These are phyloP conservation scores for Raddia distichophylla DNA, from an alignment of 176 grass and related monocot genomes.

Conservation along the genomic window DNA sequence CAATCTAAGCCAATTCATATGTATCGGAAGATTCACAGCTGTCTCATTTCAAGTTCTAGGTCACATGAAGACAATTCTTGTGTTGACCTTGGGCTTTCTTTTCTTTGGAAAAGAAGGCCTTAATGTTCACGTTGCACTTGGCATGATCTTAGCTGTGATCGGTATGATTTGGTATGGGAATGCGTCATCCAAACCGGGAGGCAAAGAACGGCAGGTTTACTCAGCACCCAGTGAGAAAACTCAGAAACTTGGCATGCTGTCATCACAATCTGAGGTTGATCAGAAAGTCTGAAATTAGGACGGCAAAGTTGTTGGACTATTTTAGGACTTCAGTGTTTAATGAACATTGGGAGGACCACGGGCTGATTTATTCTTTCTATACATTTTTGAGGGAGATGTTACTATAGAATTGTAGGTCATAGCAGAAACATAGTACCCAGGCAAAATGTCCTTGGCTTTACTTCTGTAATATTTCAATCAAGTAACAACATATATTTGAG, in stretches of 20 bases:
- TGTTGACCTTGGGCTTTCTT: constrained; percentile 48
- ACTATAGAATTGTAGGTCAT: neutral
- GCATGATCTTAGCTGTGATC: constrained; percentile 46
- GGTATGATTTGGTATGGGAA: constrained; percentile 57
- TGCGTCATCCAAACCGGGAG: constrained; percentile 49
- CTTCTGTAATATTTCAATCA: neutral
- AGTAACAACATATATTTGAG: neutral
- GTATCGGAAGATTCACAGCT: constrained; percentile 50
- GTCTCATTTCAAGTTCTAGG: constrained; percentile 44
- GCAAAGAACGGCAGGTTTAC: constrained; percentile 43
- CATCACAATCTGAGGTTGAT: constrained; percentile 27
- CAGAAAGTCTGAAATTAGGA: constrained; percentile 23
- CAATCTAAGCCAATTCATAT: constrained; percentile 57
- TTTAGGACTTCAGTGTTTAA: neutral
- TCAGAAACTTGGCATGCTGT: constrained; percentile 22
- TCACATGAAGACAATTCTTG: constrained; percentile 59
- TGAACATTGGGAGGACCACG: neutral
- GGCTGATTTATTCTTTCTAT: constrained; percentile 16
- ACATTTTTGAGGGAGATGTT: neutral
- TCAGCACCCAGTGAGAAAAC: constrained; percentile 17
- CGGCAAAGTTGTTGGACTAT: neutral
- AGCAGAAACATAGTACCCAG: neutral
- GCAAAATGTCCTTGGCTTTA: constrained; percentile 14
- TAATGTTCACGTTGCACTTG: constrained; percentile 43
- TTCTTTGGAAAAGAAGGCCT: constrained; percentile 41